Conservation (phyloP, 192 early-diverging fungal genomes). For the Coemansia sp. region DNA sequence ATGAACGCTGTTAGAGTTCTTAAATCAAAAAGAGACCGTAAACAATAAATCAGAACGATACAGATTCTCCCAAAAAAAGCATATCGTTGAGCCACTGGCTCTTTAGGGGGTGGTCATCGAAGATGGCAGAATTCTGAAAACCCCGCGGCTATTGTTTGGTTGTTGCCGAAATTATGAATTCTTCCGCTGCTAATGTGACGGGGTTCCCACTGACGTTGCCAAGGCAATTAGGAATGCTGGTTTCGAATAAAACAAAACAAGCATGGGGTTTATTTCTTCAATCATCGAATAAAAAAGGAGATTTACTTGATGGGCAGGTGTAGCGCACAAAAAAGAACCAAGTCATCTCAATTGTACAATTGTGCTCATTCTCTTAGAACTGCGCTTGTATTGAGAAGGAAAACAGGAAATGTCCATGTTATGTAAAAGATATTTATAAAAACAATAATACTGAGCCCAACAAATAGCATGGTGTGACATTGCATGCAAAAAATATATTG, state of each 20-base stretch:
- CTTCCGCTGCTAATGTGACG: background rate
- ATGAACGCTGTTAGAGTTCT: background rate
- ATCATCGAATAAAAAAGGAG: background rate
- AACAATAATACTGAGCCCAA: background rate
- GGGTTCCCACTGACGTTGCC: background rate
- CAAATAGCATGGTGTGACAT: background rate
- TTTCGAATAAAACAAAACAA: too few relatives aligned
- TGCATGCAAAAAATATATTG: background rate
- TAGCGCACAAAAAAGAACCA: background rate
- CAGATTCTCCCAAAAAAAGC: background rate
- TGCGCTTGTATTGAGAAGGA: too few relatives aligned
- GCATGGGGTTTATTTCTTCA: background rate
- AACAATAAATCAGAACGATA: background rate
- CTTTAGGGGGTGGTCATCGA: background rate
- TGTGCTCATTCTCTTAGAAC: background rate
- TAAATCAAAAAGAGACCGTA: background rate
- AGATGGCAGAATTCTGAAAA: background rate
- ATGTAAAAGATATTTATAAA: background rate
- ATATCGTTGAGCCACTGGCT: background rate
- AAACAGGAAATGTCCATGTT: background rate
- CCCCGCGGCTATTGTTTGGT: too few relatives aligned
- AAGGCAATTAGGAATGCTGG: background rate
- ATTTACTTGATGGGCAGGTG: background rate
- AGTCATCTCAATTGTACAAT: background rate
- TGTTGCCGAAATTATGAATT: background rate